Percentiles rank a stretch among this genome's conserved stretches.
Conservation (phyloP, 1,284 basidiomycete species). For the Xerocomus cyaneibrunnescens region DNA sequence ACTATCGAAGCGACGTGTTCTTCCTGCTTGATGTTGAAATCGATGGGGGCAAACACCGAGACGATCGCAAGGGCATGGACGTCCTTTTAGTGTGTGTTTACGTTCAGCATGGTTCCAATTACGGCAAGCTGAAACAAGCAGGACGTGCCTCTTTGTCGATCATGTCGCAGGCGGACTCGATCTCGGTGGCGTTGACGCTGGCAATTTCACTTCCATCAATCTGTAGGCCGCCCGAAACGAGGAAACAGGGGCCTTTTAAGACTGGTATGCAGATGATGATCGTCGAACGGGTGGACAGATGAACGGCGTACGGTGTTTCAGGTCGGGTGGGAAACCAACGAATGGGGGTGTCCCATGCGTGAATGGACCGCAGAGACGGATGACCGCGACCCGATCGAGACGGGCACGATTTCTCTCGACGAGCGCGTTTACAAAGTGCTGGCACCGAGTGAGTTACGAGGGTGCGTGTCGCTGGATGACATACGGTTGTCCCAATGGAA, state of each 20-base stretch:
- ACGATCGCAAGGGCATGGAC: slow-evolving; percentile 47
- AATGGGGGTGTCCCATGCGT: slow-evolving; percentile 42
- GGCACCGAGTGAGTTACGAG: neutral
- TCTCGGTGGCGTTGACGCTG: slow-evolving; percentile 40
- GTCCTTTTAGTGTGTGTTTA: slow-evolving; percentile 29
- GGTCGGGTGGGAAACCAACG: slow-evolving; percentile 38
- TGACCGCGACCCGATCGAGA: slow-evolving; percentile 52
- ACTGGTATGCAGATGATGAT: slow-evolving; percentile 18
- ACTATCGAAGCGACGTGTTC: slow-evolving; percentile 43
- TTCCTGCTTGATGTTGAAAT: slow-evolving; percentile 46
- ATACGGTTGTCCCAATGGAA: slow-evolving; percentile 39
- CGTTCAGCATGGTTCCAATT: neutral
- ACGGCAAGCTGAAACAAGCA: neutral
- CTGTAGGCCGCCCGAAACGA: slow-evolving; percentile 48
- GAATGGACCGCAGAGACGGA: slow-evolving; percentile 51
- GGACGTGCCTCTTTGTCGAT: slow-evolving; percentile 30
- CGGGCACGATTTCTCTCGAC: slow-evolving; percentile 48
- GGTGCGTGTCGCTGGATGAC: neutral
- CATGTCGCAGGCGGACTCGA: slow-evolving; percentile 35
- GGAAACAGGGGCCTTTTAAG: slow-evolving; percentile 41
- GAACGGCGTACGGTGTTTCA: slow-evolving; percentile 29
- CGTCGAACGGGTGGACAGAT: neutral
- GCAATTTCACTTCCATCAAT: slow-evolving; percentile 51
- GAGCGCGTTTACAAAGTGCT: slow-evolving; percentile 55
- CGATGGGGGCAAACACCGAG: slow-evolving; percentile 52